Base-by-base conservation (phyloP, 352 stramenopile species). In the Globisporangium uncinulatum region DNA sequence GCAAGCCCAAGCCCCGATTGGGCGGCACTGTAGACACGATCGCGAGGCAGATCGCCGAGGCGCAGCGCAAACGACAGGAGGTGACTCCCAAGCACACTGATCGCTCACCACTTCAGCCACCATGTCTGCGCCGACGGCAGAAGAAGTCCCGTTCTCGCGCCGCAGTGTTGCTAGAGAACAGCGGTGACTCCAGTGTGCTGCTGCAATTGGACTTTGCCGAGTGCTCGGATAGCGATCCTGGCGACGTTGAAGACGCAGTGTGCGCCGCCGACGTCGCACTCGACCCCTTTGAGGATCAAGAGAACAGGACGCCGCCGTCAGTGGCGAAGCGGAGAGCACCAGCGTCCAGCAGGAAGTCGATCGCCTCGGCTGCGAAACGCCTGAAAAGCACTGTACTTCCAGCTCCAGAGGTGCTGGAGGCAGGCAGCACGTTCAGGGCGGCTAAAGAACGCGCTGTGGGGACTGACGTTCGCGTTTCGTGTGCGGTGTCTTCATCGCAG, bases 161-260 rank as follows among this genome's bases (percentile, higher is more conserved):
- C 0, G 42, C 17, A 21, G 42, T 34, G 49, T 4, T 54, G 4
- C n/a, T 63, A 3, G 17, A 44, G 11, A 4, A 4, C 19, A 50
- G 41, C 5, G 32, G 6, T 3, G 51, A 57, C 17, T 17, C 1
- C 21, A 36, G 55, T 5, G 32, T 64, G 19, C n/a, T 60, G 31
- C 61, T 64, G 56, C 48, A 31, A 10, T 51, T 67, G 29, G 56
- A 67, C 31, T 67, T 67, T 36, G 19, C 39, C 1, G 45, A 29
- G 2, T 62, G 45, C 54, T 61, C 47, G 10, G 21, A 36, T 8
- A 34, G 46, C 20, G 17, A 43, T 13, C 15, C 39, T 45, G 39
- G 13, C 6, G 39, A 14, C 21, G 56, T 29, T 1, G 21, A 56
- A 8, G 48, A 56, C 3, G 46, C 2, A 11, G 10, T 11, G 41